Evolutionary conservation across 441 rosid species (phyloP), one percentile per base, ranked within the genome.

Genomic region (Biscutella laevigata): DNA sequence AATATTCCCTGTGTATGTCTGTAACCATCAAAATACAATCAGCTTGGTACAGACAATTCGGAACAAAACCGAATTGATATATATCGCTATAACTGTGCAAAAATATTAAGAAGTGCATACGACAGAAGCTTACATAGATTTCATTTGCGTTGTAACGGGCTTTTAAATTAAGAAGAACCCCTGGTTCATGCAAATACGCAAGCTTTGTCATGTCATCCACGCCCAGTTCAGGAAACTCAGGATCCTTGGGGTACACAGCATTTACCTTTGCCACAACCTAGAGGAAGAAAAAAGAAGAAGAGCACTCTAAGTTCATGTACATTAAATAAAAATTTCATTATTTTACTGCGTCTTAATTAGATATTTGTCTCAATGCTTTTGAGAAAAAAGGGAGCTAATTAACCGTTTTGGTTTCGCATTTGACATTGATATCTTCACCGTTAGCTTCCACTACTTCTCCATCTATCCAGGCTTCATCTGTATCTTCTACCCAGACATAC

Each of bases 191-290:
- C 66, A 92, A 69, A 81, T 92, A 86, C 13, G 96, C 87, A 47
- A 92, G 81, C 83, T 70, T 92, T 53, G 92, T 88, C 98, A 92
- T 88, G 77, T 92, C 98, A 40, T 92, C 96, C 64, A 88, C 86
- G 0, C 98, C 98, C 16, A 69, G 66, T 25, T 72, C 64, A 54
- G 98, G 98, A 65, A 79, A 79, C 74, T 92, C 98, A 27, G 92
- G 75, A 77, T 92, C 98, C 66, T 83, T 86, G 7, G 89, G 80
- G 61, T 79, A 62, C 43, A 75, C 73, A 62, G 67, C 64, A 39
- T 83, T 73, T n/a, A 62, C 74, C 55, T 86, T 82, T 41, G 70
- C 81, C 47, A 72, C 76, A 61, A 92, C 83, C 20, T 17, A 17
- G 20, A 17, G 20, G 20, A 17, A 17, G 20, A 17, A 17, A 17